Conservation (phyloP, 2,329 filamentous ascomycete species). For the Raffaelea albimanens region DNA sequence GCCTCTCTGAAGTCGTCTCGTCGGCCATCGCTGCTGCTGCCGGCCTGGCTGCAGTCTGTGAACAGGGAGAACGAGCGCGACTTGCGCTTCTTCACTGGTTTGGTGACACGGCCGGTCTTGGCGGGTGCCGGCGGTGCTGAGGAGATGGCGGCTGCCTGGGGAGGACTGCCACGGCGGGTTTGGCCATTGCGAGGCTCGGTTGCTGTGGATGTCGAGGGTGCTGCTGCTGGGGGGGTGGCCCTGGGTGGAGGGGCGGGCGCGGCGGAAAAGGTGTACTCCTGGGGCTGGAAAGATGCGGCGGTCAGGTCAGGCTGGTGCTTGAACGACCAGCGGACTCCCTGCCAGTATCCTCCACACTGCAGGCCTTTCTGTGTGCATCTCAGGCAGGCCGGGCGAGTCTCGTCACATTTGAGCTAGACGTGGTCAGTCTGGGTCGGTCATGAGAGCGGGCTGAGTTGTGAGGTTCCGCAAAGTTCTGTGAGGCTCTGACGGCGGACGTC, state of each 20-base stretch:
- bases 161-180: too few relatives aligned
- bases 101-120: neutral
- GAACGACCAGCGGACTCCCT: conserved; percentile 28
- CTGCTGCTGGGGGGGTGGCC: too few relatives aligned
- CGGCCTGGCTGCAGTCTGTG: neutral
- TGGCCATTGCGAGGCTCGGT: neutral
- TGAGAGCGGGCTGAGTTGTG: too few relatives aligned
- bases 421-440: too few relatives aligned
- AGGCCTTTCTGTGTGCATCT: conserved; percentile 17
- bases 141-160: too few relatives aligned
- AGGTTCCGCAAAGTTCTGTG: too few relatives aligned
- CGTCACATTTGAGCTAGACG: conserved; percentile 23
- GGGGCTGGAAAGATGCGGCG: neutral
- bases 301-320: conserved; percentile 23
- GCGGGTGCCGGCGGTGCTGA: too few relatives aligned
- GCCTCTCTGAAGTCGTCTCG: too few relatives aligned
- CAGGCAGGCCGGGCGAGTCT: conserved; percentile 17
- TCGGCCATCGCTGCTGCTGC: neutral
- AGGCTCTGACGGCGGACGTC: too few relatives aligned
- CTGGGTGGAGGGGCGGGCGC: too few relatives aligned
- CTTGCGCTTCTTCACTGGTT: neutral
- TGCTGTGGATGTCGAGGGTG: too few relatives aligned
- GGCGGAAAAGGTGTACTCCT: neutral
- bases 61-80: neutral
- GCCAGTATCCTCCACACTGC: conserved; percentile 19